phyloP scores from a whole-genome alignment of 225 moss, liverwort and hornwort species.

The Pleurozium schreberi region DNA sequence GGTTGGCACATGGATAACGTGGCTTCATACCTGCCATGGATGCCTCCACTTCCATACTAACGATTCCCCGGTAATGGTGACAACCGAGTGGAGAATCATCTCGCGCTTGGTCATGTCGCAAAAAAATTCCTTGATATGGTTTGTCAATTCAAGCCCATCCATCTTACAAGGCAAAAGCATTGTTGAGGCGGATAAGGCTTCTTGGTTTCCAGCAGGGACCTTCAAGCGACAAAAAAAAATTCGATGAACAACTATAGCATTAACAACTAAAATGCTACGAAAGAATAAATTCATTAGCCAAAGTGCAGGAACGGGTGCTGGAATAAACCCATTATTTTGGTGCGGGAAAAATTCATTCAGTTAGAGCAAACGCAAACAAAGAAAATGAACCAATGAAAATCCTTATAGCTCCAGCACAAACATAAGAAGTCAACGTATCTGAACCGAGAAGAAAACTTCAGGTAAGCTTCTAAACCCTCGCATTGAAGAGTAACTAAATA shows the following conservation, averaged over 20 bases:
- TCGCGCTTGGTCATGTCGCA: slow-evolving; percentile 72
- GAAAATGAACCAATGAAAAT: neutral
- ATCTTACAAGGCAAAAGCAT: slow-evolving; percentile 72
- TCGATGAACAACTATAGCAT: neutral
- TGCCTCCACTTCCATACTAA: slow-evolving; percentile 78
- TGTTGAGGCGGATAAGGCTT: slow-evolving; percentile 25
- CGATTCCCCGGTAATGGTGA: slow-evolving; percentile 76
- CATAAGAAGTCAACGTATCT: neutral
- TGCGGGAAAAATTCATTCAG: neutral
- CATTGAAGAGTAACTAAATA: neutral
- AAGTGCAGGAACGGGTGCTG: neutral
- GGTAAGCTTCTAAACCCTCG: neutral
- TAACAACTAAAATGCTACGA: neutral
- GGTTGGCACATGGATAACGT: neutral
- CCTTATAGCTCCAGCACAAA: neutral
- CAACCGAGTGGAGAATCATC: slow-evolving; percentile 73
- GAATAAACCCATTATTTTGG: neutral
- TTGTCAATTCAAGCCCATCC: slow-evolving; percentile 90
- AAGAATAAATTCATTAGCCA: neutral
- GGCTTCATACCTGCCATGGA: slow-evolving; percentile 65
- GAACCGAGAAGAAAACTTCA: neutral
- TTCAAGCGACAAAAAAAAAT: neutral
- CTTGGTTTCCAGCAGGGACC: slow-evolving; percentile 76
- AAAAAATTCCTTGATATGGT: slow-evolving; percentile 76
- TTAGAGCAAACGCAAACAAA: neutral